These are phyloP conservation scores for Blastocystis sp. DNA, from an alignment of 352 stramenopile genomes.

Conservation along the genomic window DNA sequence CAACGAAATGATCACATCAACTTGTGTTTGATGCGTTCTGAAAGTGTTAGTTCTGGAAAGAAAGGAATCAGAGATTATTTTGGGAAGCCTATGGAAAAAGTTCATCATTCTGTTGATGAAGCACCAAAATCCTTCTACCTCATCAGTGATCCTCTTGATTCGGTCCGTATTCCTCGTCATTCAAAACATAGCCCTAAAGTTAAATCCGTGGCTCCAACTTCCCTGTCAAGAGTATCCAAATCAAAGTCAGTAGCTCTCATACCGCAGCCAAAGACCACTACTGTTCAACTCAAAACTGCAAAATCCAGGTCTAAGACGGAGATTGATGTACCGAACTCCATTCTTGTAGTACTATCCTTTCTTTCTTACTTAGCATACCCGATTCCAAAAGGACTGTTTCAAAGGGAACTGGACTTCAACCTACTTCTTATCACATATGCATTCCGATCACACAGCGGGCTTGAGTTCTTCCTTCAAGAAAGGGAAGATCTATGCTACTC, in stretches of 20 bases:
- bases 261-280: too few relatives aligned
- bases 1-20: not conserved
- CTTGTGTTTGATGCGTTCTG: not conserved
- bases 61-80: not conserved
- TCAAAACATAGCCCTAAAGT: not conserved
- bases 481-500: conserved; percentile 1
- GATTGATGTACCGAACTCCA: not conserved
- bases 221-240: too few relatives aligned
- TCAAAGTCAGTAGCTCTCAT: too few relatives aligned
- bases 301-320: too few relatives aligned
- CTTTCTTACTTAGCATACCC: not conserved
- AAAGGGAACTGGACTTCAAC: not conserved
- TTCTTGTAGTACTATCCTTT: not conserved
- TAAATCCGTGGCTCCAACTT: not conserved
- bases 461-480: not conserved
- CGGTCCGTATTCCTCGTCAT: not conserved
- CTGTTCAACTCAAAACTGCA: too few relatives aligned
- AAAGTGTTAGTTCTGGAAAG: not conserved
- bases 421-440: conserved; percentile 29
- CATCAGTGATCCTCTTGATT: not conserved
- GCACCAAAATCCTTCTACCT: not conserved
- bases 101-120: not conserved
- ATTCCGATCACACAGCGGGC: not conserved
- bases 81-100: not conserved
- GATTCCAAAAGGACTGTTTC: conserved; percentile 1